These are phyloP conservation scores for Helichrysum umbraculigerum DNA, from an alignment of 129 eudicot genomes.

Conservation along the genomic window DNA sequence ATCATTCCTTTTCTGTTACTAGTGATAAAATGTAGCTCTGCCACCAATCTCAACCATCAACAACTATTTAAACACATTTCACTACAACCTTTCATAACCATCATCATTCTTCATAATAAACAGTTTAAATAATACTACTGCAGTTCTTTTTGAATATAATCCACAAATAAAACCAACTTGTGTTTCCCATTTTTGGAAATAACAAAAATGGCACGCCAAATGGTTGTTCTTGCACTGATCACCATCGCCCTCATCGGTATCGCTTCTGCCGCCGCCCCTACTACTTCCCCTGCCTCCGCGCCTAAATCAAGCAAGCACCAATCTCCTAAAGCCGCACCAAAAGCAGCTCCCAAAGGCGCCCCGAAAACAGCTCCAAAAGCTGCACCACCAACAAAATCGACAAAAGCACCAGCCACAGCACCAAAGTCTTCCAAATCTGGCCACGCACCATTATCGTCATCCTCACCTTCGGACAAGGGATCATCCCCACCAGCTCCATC, in stretches of 20 bases:
- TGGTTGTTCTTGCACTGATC: slow-evolving; percentile 33
- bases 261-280: slow-evolving; percentile 14
- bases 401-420: slow-evolving; percentile 4
- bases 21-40: slow-evolving; percentile 26
- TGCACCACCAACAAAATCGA: slow-evolving; percentile 12
- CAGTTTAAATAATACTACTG: slow-evolving; percentile 6
- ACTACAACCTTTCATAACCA: slow-evolving; percentile 13
- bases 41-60: slow-evolving; percentile 28
- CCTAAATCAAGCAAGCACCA: slow-evolving; percentile 18
- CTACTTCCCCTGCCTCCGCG: slow-evolving; percentile 26
- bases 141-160: not conserved
- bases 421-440: slow-evolving; percentile 14
- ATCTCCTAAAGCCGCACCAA: slow-evolving; percentile 15
- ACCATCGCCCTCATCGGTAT: slow-evolving; percentile 30
- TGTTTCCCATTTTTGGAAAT: slow-evolving; percentile 12
- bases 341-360: slow-evolving; percentile 5
- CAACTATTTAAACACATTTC: slow-evolving; percentile 20
- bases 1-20: slow-evolving; percentile 12
- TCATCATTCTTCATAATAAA: not conserved
- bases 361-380: slow-evolving; percentile 8
- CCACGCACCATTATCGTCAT: not conserved
- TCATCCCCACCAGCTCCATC: slow-evolving; percentile 34
- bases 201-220: slow-evolving; percentile 40
- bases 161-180: not conserved
- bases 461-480: not conserved